Conservation (phyloP, 257 asterid genomes). For the Hygrophila difformis region DNA sequence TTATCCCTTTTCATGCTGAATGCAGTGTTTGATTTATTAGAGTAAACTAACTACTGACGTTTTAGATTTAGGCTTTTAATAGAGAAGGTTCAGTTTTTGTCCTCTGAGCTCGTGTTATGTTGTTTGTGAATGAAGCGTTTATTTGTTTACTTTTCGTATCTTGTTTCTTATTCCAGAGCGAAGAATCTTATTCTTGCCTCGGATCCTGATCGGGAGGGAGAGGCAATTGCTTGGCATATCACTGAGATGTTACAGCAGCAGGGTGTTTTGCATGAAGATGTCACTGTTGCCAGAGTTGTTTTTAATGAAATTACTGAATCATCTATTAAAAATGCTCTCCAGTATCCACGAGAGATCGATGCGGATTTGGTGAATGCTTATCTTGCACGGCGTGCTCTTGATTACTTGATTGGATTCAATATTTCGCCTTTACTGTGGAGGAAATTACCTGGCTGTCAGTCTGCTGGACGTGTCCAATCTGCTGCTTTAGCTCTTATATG, state of each 20-base stretch:
- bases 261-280: conserved; percentile 62
- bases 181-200: conserved; percentile 88
- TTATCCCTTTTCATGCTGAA: no score
- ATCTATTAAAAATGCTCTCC: conserved; percentile 81
- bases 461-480: conserved; percentile 97
- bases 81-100: no score
- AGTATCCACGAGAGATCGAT: conserved; percentile 72
- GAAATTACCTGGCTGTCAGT: conserved; percentile 92
- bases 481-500: conserved; percentile 86
- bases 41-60: no score
- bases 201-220: conserved; percentile 98
- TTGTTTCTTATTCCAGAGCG: conserved; percentile 55
- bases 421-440: conserved; percentile 93
- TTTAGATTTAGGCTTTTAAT: no score
- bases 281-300: conserved; percentile 77
- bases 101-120: no score
- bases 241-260: conserved; percentile 91
- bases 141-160: conserved; percentile 21
- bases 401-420: conserved; percentile 89
- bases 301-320: conserved; percentile 87
- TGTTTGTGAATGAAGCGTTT: not conserved
- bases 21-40: no score
- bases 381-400: conserved; percentile 96
- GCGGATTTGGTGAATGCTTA: conserved; percentile 78
- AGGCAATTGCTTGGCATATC: conserved; percentile 96